Conservation (phyloP, 208 protist genomes). For the Trichomonas tenax region DNA sequence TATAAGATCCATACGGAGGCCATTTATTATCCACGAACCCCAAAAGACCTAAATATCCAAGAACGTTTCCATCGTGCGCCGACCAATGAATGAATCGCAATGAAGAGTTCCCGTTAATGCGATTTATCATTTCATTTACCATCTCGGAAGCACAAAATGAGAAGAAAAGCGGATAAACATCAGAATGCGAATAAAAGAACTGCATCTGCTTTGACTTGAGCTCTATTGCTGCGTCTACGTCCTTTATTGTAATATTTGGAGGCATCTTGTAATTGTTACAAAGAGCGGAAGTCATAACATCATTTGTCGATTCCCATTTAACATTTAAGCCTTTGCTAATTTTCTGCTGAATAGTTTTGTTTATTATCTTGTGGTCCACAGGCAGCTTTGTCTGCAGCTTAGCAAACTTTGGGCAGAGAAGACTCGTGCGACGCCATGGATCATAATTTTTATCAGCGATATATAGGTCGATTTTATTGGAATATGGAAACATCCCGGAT, state of each 20-base stretch:
- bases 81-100: not conserved
- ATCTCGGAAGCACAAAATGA: not conserved
- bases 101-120: not conserved
- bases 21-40: not conserved
- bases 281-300: not conserved
- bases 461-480: not conserved
- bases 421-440: not conserved
- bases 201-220: not conserved
- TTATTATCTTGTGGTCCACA: not conserved
- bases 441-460: not conserved
- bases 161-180: not conserved
- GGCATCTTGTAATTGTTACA: not conserved
- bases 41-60: not conserved
- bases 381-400: not conserved
- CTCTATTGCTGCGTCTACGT: not conserved
- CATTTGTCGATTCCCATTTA: not conserved
- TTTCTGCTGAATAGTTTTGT: not conserved
- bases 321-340: not conserved
- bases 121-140: not conserved
- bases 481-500: not conserved
- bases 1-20: not conserved
- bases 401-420: not conserved
- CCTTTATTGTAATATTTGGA: not conserved
- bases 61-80: not conserved
- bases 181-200: not conserved